Evolutionary conservation across 2,329 filamentous ascomycete species (phyloP).

Genomic region (Exophiala sp.): DNA sequence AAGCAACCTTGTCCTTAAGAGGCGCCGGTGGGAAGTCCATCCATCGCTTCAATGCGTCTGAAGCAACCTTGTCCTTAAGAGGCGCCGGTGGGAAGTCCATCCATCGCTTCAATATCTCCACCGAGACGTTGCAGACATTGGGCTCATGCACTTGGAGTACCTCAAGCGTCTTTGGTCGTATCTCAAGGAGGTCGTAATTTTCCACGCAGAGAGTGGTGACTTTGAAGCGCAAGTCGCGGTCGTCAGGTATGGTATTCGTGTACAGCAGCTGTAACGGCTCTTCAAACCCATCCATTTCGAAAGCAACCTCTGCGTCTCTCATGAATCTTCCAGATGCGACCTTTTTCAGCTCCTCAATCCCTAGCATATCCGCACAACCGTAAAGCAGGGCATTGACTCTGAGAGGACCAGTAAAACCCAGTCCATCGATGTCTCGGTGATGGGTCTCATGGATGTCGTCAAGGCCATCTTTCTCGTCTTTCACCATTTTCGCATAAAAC

Average conservation of each 20-base stretch:
- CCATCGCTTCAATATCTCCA: constrained; percentile 1
- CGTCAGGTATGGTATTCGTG: constrained; percentile 6
- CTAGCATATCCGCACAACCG: constrained; percentile 12
- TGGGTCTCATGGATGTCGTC: background rate
- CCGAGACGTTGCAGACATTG: constrained; percentile 1
- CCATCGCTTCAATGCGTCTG: background rate
- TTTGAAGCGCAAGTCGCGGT: constrained; percentile 2
- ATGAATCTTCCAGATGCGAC: constrained; percentile 4
- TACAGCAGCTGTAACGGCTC: constrained; percentile 1
- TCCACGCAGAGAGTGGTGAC: constrained; percentile 5
- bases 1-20: background rate
- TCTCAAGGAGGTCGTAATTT: background rate
- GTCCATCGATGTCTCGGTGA: too few relatives aligned
- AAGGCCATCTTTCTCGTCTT: background rate
- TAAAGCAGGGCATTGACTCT: constrained; percentile 6
- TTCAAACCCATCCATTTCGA: constrained; percentile 6
- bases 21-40: background rate
- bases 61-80: background rate
- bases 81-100: background rate
- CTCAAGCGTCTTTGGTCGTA: background rate
- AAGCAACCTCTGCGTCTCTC: background rate
- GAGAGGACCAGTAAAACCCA: background rate
- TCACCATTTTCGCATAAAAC: background rate
- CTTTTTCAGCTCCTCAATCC: constrained; percentile 2
- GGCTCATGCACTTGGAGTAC: constrained; percentile 10